phyloP scores from a whole-genome alignment of 768 basidiomycete genomes.

The Pisolithus tinctorius region DNA sequence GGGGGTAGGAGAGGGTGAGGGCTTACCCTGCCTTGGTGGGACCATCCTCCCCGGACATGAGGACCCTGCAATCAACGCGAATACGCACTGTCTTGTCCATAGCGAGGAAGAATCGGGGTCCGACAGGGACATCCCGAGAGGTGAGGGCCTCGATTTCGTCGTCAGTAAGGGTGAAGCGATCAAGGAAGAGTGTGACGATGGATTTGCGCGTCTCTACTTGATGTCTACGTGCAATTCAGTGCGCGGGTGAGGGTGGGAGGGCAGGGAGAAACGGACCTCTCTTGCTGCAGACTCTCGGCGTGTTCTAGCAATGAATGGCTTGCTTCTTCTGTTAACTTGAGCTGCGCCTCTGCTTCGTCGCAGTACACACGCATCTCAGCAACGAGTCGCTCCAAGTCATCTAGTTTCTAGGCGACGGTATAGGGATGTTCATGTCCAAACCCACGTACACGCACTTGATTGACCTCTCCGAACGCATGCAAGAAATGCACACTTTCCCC shows the following conservation, averaged over 20 bases:
- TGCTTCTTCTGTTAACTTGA: conserved; percentile 66
- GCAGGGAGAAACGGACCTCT: conserved; percentile 44
- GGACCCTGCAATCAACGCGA: conserved; percentile 73
- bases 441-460: conserved; percentile 60
- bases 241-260: too few species aligned
- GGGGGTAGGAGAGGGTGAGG: background rate
- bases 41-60: conserved; percentile 82
- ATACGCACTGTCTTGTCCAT: conserved; percentile 86
- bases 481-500: conserved; percentile 81
- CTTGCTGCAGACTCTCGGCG: conserved; percentile 67
- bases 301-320: conserved; percentile 78
- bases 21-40: conserved; percentile 69
- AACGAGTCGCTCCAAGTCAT: conserved; percentile 71
- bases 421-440: background rate
- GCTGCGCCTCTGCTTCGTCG: conserved; percentile 74
- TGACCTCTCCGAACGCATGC: conserved; percentile 79
- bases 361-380: conserved; percentile 75
- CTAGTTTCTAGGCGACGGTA: conserved; percentile 59
- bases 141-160: conserved; percentile 68
- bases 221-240: conserved; percentile 36
- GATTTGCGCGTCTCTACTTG: conserved; percentile 64
- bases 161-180: conserved; percentile 76
- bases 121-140: conserved; percentile 73
- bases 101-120: conserved; percentile 67
- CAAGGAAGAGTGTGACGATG: conserved; percentile 74